Percentiles rank a stretch among this genome's conserved stretches.
Conservation (phyloP, 148 eudicot genomes). For the Cornus suecica region DNA sequence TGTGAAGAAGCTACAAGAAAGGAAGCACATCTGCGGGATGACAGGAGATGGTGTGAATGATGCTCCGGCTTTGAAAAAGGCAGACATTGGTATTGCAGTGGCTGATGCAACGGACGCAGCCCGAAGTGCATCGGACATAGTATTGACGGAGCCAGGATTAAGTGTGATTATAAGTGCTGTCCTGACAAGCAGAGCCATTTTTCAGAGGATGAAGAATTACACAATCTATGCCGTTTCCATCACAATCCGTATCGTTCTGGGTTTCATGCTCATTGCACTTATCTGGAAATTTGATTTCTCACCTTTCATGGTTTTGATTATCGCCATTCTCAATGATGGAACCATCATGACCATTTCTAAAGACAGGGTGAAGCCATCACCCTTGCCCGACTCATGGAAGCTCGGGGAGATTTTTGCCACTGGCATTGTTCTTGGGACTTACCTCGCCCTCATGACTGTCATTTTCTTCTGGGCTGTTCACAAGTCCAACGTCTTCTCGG, state of each 20-base stretch:
- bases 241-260: slow-evolving; percentile 68
- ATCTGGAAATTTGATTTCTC: slow-evolving; percentile 77
- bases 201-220: slow-evolving; percentile 82
- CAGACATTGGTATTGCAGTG: slow-evolving; percentile 79
- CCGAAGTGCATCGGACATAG: slow-evolving; percentile 77
- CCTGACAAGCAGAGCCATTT: slow-evolving; percentile 68
- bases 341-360: slow-evolving; percentile 88
- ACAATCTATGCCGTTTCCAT: slow-evolving; percentile 79
- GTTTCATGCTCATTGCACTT: slow-evolving; percentile 68
- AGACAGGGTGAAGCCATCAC: slow-evolving; percentile 72
- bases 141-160: slow-evolving; percentile 72
- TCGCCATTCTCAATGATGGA: slow-evolving; percentile 72
- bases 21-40: slow-evolving; percentile 85
- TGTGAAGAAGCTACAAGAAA: slow-evolving; percentile 78
- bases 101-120: slow-evolving; percentile 95
- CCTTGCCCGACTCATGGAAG: slow-evolving; percentile 76
- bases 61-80: slow-evolving; percentile 77
- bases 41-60: slow-evolving; percentile 88
- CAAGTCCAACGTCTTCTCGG: slow-evolving; percentile 55
- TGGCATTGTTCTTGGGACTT: slow-evolving; percentile 72
- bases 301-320: slow-evolving; percentile 78
- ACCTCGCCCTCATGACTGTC: slow-evolving; percentile 65
- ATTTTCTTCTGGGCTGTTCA: slow-evolving; percentile 61
- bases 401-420: slow-evolving; percentile 72
- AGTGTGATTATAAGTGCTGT: slow-evolving; percentile 80